Evolutionary conservation across 2,329 filamentous ascomycete genomes (phyloP).

Genomic region (Ophiostoma tasmaniense): DNA sequence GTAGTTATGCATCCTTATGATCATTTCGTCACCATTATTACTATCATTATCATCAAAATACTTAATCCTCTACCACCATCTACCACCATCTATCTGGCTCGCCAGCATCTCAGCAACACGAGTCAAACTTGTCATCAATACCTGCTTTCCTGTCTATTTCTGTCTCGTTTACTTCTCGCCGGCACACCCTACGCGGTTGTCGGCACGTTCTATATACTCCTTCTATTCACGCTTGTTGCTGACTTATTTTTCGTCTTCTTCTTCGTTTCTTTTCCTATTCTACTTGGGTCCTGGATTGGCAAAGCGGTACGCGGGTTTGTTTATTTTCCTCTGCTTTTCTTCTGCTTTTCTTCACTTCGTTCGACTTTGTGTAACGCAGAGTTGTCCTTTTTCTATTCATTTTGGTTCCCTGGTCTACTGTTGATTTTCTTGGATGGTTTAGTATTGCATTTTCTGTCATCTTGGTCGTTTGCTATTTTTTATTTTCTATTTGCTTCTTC

Average conservation of each 20-base stretch:
- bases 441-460: background rate
- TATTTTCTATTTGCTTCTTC: background rate
- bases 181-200: background rate
- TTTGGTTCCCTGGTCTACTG: background rate
- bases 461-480: background rate
- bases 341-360: background rate
- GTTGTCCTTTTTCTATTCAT: background rate
- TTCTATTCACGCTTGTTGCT: background rate
- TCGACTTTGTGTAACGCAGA: background rate
- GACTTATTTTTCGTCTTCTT: background rate
- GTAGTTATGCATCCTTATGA: background rate
- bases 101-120: background rate
- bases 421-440: background rate
- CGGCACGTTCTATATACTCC: slow-evolving; percentile 2
- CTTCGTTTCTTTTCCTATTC: background rate
- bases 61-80: background rate
- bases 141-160: background rate
- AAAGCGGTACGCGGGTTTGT: slow-evolving; percentile 3
- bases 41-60: background rate
- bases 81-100: too few species aligned
- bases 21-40: background rate
- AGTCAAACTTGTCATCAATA: background rate
- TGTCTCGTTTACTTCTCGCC: background rate
- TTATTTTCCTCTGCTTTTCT: background rate
- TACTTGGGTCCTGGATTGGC: background rate